A percentile compares a stretch with the other conserved stretches of the same genome.
Conservation (phyloP, 441 rosid genomes). For the Pelargonium australe region DNA sequence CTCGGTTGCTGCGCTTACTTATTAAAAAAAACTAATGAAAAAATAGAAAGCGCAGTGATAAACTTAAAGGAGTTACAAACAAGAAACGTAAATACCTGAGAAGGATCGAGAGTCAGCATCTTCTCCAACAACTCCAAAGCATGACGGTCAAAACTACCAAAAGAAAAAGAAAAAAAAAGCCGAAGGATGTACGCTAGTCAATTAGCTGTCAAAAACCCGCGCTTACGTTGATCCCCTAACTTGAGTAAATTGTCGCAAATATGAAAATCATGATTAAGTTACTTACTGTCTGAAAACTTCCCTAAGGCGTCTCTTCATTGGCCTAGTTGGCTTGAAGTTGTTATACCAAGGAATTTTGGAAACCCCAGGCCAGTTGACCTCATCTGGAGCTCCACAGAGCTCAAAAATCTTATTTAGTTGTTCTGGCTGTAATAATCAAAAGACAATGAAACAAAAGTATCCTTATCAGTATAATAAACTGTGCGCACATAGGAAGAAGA, state of each 20-base stretch:
- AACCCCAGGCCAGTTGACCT: conserved; percentile 90
- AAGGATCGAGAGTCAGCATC: conserved; percentile 90
- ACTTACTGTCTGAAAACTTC: conserved; percentile 87
- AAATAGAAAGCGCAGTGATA: neutral
- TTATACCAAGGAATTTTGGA: conserved; percentile 85
- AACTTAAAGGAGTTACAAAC: neutral
- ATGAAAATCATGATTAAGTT: neutral
- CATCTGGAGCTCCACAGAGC: conserved; percentile 92
- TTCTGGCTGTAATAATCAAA: conserved; percentile 51
- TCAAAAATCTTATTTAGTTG: conserved; percentile 90
- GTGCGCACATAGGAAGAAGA: no score
- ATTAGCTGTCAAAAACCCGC: neutral
- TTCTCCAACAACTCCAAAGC: conserved; percentile 87
- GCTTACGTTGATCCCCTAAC: neutral
- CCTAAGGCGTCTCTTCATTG: conserved; percentile 73
- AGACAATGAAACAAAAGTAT: neutral
- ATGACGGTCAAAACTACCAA: conserved; percentile 80
- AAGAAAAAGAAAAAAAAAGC: neutral
- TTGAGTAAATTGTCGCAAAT: neutral
- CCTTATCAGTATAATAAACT: neutral
- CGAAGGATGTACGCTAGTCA: conserved; percentile 5
- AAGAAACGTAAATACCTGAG: conserved; percentile 42
- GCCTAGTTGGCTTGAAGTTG: conserved; percentile 76
- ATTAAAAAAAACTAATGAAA: no score
- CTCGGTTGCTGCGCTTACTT: no score